Percentiles rank a stretch among this genome's conserved stretches.
Evolutionary conservation across 441 rosid genomes (phyloP).

Genomic region (Geranium incanum): DNA sequence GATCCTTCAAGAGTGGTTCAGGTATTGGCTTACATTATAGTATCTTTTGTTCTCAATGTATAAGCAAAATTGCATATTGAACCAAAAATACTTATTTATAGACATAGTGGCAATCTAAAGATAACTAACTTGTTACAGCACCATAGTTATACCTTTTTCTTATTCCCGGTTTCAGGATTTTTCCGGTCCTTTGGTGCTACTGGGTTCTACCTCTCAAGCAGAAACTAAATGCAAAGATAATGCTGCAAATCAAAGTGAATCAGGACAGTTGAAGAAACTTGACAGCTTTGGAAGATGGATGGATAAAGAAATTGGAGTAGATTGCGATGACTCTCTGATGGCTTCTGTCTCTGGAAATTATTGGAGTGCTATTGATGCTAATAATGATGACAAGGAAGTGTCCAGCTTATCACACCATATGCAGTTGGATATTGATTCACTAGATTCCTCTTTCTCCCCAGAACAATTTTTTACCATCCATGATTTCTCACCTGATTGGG

Average conservation of each 20-base stretch:
- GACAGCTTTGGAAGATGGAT: slow-evolving; percentile 69
- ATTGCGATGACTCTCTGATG: slow-evolving; percentile 52
- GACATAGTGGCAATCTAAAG: not conserved
- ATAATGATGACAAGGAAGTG: slow-evolving; percentile 51
- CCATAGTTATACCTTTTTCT: slow-evolving; percentile 20
- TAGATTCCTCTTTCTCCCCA: slow-evolving; percentile 59
- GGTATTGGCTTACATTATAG: slow-evolving; percentile 19
- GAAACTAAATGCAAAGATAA: slow-evolving; percentile 20
- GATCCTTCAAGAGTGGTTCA: slow-evolving; percentile 23
- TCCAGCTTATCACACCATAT: slow-evolving; percentile 52
- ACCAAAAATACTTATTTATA: not conserved
- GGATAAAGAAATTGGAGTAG: slow-evolving; percentile 54
- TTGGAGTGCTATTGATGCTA: slow-evolving; percentile 44
- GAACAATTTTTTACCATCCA: slow-evolving; percentile 57
- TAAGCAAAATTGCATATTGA: not conserved
- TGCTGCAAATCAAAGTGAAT: slow-evolving; percentile 20
- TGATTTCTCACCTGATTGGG: slow-evolving; percentile 70
- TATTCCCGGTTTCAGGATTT: slow-evolving; percentile 18
- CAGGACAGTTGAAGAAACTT: slow-evolving; percentile 42
- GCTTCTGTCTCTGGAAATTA: slow-evolving; percentile 55
- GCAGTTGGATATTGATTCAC: slow-evolving; percentile 47
- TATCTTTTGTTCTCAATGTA: not conserved
- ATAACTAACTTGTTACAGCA: slow-evolving; percentile 14
- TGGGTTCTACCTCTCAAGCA: slow-evolving; percentile 24
- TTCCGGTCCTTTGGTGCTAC: slow-evolving; percentile 23